Conservation (phyloP, 2,329 filamentous ascomycete genomes). For the Didymella exigua region DNA sequence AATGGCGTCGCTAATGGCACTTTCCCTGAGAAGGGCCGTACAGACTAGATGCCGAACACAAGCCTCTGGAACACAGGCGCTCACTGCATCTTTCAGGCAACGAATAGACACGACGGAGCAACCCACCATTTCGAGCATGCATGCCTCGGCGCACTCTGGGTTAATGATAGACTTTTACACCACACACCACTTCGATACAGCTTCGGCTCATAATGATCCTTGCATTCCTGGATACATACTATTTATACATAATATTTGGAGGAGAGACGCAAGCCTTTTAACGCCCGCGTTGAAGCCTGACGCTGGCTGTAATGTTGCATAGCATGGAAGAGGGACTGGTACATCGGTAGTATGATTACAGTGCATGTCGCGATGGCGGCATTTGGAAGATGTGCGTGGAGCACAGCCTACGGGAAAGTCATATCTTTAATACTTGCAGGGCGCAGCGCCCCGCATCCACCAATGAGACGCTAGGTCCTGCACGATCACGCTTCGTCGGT, state of each 20-base stretch:
- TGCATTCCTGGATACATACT: constrained; percentile 9
- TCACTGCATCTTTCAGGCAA: neutral
- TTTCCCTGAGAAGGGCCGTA: constrained; percentile 40
- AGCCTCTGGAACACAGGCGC: neutral
- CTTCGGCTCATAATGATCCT: constrained; percentile 10
- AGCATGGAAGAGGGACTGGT: neutral
- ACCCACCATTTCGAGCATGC: constrained; percentile 8
- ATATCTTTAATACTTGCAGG: neutral
- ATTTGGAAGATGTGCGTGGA: neutral
- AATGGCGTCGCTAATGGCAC: constrained; percentile 39
- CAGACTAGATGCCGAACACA: constrained; percentile 27
- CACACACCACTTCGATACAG: constrained; percentile 5
- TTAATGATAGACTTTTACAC: constrained; percentile 15
- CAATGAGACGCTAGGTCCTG: constrained; percentile 7
- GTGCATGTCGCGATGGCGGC: neutral
- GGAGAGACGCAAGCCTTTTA: neutral
- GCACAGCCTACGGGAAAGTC: constrained; percentile 7
- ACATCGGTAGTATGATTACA: neutral
- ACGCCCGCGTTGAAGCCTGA: neutral
- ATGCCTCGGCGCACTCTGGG: constrained; percentile 11
- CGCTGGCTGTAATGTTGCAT: constrained; percentile 5
- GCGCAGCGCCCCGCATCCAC: constrained; percentile 6
- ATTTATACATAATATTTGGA: constrained; percentile 15
- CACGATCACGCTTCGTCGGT: neutral
- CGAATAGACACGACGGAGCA: constrained; percentile 12